Base-by-base conservation (phyloP, 2,329 filamentous ascomycete species). In the Apiospora sp. region DNA sequence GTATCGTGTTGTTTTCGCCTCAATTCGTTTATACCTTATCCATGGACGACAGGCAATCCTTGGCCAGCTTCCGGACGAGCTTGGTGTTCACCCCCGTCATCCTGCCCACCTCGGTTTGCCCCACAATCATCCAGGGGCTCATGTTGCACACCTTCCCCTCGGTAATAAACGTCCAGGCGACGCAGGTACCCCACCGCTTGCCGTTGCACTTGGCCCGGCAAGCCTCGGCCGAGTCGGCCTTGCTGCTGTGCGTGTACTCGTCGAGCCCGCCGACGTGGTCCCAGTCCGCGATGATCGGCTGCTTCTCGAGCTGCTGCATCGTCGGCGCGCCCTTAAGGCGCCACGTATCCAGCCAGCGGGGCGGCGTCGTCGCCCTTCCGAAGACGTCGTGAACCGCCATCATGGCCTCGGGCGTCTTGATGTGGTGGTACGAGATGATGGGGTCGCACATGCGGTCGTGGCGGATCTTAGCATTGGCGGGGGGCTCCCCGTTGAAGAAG, bases 301-400 rank as follows among this genome's bases (percentile, higher is more conserved):
- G 46, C 44, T 41, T 41, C 68, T 51, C 68, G 19, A 51, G 48
- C 48, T 70, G 44, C 34, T 58, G 37, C 16, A 70, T 4, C n/a
- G 44, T 41, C 22, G 68, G 68, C 6, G 68, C 68, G 4, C 68
- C 68, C 12, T 41, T 43, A 8, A 70, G 46, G 30, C 48, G 68
- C 68, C 68, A 70, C n/a, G 48, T 51, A 48, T 70, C 68, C n/a
- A 70, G 48, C 68, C 68, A 70, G 46, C 46, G 68, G 27, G 46
- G 30, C 46, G 49, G 68, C 8, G 14, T 24, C 34, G 48, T 58
- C 24, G 41, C 43, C 10, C 13, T 12, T 24, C 24, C 44, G 22
- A 70, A 58, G 19, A 70, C 22, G 68, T 41, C 30, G n/a, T 70
- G 68, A 30, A 54, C 48, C 1, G 30, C 22, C 30, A 41, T 51